A percentile compares a stretch with the other conserved stretches of the same genome.
Evolutionary conservation across 108 stramenopile genomes (phyloP).

Genomic region (Craspedostauros australis): DNA sequence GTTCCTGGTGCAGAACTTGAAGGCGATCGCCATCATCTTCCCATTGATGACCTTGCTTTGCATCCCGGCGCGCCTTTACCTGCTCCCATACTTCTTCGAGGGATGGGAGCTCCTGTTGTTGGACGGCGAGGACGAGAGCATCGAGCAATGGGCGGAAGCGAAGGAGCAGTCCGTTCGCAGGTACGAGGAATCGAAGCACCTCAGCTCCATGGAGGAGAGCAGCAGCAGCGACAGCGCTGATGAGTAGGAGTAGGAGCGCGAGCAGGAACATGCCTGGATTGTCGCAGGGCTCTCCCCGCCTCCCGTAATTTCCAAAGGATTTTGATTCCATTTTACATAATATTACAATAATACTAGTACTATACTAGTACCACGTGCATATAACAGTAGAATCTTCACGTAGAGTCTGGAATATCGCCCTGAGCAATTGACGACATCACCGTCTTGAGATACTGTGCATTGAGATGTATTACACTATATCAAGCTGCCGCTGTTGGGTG

Average conservation of each 20-base stretch:
- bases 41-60: constrained; percentile 39
- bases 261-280: too few species aligned
- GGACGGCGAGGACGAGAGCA: constrained; percentile 33
- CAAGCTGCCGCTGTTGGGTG: too few species aligned
- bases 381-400: too few species aligned
- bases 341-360: background rate
- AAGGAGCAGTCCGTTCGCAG: too few species aligned
- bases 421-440: too few species aligned
- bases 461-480: too few species aligned
- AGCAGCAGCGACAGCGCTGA: background rate
- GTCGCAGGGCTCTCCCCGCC: background rate
- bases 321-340: background rate
- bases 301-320: background rate
- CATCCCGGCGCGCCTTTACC: constrained; percentile 35
- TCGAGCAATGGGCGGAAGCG: constrained; percentile 11
- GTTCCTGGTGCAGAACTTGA: constrained; percentile 32
- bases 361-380: too few species aligned
- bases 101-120: constrained; percentile 36
- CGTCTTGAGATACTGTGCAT: too few species aligned
- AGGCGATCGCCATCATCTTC: constrained; percentile 39
- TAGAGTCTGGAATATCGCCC: too few species aligned
- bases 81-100: constrained; percentile 39
- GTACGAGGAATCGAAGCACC: too few species aligned
- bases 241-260: too few species aligned
- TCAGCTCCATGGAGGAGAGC: background rate